Evolutionary conservation across 345 rosid genomes (phyloP), one percentile per base, ranked within the genome.

Genomic region (Durio zibethinus): DNA sequence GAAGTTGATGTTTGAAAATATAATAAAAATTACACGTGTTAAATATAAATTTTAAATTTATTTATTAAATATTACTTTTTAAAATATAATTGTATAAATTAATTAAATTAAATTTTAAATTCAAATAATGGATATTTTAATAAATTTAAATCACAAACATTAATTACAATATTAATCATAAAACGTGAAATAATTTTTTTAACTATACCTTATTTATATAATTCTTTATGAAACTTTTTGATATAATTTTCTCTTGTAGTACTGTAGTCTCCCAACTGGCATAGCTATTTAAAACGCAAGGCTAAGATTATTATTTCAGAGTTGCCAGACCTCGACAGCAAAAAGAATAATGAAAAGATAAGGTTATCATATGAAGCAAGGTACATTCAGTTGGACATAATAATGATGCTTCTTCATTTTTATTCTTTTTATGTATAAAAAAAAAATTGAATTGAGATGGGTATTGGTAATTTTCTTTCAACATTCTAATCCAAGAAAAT

Each of bases 331-430:
- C 20, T 47, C n/a, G 47, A 45, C 40, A 16, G 76, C n/a, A 73
- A 54, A 56, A 42, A 42, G 33, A 79, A 79, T 79, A 42, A 52
- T 54, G 36, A 54, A 53, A 16, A 53, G 77, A 54, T 80, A 56
- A 80, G 48, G 66, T 23, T 71, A 54, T 43, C 23, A 42, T 50
- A 27, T 36, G 16, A 31, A 18, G 56, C 60, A 52, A 40, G 33
- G 25, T 25, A 56, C 21, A 21, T 56, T 59, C 12, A 36, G 16
- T 70, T 1, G 65, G 73, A n/a, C 29, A 77, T 68, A 80, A 77
- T 68, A 80, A 64, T 79, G 16, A 73, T 73, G 63, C 54, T 65
- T 73, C 56, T 27, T 10, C 27, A n/a, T 56, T 7, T 56, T 2
- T 56, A 21, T 14, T 9, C 10, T 8, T 45, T 33, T 1, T 33